Evolutionary conservation across 306 rosid genomes (phyloP), one percentile per base, ranked within the genome.

Genomic region (Cercis canadensis): DNA sequence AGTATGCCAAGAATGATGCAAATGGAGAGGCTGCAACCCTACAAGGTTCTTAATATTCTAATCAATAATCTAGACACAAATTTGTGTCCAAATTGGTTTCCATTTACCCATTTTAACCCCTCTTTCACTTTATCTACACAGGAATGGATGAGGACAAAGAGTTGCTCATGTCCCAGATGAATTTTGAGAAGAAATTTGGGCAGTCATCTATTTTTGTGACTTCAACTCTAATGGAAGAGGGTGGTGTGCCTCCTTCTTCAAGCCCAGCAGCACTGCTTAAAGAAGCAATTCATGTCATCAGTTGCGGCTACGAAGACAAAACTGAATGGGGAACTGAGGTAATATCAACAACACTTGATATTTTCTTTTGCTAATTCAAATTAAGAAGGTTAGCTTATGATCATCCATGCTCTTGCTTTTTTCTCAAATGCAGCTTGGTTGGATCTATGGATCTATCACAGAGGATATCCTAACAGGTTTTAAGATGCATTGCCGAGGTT

Each of bases 401-500:
- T 24, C 62, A 67, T 60, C 54, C 57, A 24, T 62, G 73, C 11
- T 46, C 45, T 66, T 68, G 53, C 39, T 37, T 76, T 74, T 68
- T 53, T 24, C 29, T 24, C 29, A 24, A 55, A 54, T 76, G 86
- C 92, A 92, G 98, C 82, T 92, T 12, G 98, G 98, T 57, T 92
- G 98, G 98, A 92, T 90, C 54, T 92, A 92, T 40, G 98, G 98
- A 24, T 92, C 98, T 11, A 88, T 90, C 83, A 90, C 98, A 75
- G 98, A 90, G 77, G 98, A 92, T 81, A 92, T 92, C 69, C 84
- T 92, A 40, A 90, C 98, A 43, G 98, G 97, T 51, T 92, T 92
- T 67, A 92, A 92, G 84, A 92, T 92, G 98, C 98, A 92, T 81
- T 92, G 98, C 84, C 98, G 97, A 47, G 98, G 98, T 64, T 92